These are phyloP conservation scores for Aspergillus texensis DNA, from an alignment of 2,329 filamentous ascomycete genomes.

Conservation along the genomic window DNA sequence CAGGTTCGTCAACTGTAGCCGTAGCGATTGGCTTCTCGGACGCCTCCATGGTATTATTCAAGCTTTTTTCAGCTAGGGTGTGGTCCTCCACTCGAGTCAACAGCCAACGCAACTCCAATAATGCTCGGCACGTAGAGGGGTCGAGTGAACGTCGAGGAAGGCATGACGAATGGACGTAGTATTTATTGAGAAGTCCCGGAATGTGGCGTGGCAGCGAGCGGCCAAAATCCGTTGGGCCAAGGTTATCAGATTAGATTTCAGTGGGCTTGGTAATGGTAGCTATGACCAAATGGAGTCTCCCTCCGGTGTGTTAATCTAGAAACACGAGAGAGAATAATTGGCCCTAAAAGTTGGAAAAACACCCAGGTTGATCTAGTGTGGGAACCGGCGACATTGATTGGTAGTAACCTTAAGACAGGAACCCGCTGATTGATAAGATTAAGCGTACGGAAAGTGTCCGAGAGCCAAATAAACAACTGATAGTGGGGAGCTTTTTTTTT, in stretches of 20 bases:
- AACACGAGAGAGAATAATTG: background rate
- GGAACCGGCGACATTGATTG: background rate
- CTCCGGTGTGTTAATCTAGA: background rate
- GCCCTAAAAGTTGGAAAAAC: background rate
- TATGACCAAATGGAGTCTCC: background rate
- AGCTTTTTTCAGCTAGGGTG: background rate
- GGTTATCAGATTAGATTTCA: constrained; percentile 1
- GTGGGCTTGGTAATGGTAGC: background rate
- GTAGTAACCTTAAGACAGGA: background rate
- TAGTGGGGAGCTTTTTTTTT: background rate
- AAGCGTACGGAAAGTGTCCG: constrained; percentile 3
- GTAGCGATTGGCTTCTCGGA: background rate
- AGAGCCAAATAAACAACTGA: background rate
- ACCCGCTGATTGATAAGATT: constrained; percentile 10
- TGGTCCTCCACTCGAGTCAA: background rate
- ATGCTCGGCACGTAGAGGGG: background rate
- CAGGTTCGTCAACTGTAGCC: background rate
- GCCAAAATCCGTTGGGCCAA: background rate
- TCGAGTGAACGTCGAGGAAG: background rate
- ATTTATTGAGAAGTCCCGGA: background rate
- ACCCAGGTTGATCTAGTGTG: background rate
- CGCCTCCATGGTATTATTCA: background rate
- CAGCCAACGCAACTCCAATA: background rate
- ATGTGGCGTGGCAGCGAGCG: background rate
- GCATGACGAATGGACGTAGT: background rate